phyloP scores from a whole-genome alignment of 495 filamentous ascomycete species.

The Umbilicaria muhlenbergii region DNA sequence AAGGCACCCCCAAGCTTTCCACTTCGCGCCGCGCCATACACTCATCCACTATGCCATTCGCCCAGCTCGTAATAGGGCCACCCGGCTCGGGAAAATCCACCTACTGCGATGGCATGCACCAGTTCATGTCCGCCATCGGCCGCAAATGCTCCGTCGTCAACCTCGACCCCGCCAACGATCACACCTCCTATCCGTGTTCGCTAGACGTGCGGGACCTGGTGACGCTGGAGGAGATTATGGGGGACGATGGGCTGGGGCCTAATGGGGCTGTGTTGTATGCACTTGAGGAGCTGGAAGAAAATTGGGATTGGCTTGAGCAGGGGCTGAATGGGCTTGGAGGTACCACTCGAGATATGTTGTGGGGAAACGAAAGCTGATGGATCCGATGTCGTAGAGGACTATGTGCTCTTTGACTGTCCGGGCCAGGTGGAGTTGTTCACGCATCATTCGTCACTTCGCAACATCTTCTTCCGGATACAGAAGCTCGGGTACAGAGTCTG shows the following conservation, averaged over 20 bases:
- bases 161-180: slow-evolving; percentile 92
- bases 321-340: slow-evolving; percentile 56
- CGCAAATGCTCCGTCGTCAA: slow-evolving; percentile 91
- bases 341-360: slow-evolving; percentile 13
- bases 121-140: slow-evolving; percentile 89
- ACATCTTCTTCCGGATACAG: slow-evolving; percentile 77
- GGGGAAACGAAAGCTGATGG: slow-evolving; percentile 2
- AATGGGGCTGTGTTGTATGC: slow-evolving; percentile 90
- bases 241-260: slow-evolving; percentile 76
- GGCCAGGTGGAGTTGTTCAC: slow-evolving; percentile 96
- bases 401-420: slow-evolving; percentile 89
- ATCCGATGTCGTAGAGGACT: slow-evolving; percentile 48
- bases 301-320: slow-evolving; percentile 76
- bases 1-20: too few species aligned
- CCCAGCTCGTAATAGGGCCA: slow-evolving; percentile 78
- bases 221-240: slow-evolving; percentile 87
- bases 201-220: slow-evolving; percentile 83
- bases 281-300: slow-evolving; percentile 85
- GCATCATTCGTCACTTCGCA: slow-evolving; percentile 76
- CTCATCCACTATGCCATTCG: slow-evolving; percentile 34
- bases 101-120: slow-evolving; percentile 96
- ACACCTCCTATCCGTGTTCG: slow-evolving; percentile 56
- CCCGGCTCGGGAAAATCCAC: slow-evolving; percentile 94
- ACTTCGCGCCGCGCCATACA: too few species aligned
- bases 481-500: slow-evolving; percentile 86